A percentile compares a stretch with the other conserved stretches of the same genome.
phyloP scores from a whole-genome alignment of 148 eudicot species.

The Nyssa sinensis region DNA sequence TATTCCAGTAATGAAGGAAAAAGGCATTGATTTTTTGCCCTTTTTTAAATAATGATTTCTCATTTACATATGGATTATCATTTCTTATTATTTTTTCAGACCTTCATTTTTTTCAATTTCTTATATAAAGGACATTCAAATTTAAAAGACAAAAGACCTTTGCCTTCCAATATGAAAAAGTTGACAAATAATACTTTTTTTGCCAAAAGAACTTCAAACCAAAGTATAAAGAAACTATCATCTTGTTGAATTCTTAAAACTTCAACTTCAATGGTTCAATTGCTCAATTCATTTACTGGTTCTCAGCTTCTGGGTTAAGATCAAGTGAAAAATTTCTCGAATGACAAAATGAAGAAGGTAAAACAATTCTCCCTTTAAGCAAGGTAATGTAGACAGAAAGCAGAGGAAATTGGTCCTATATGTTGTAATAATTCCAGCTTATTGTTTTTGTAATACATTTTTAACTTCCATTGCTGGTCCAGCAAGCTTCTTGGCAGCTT shows the following conservation, averaged over 20 bases:
- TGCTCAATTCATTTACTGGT: neutral
- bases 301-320: neutral
- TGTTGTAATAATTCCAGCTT: neutral
- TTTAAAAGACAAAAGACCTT: neutral
- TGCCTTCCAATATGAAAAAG: conserved; percentile 16
- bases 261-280: neutral
- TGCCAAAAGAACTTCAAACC: conserved; percentile 1
- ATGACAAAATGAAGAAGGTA: neutral
- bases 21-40: too few relatives aligned
- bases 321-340: conserved; percentile 3
- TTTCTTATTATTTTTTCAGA: too few relatives aligned
- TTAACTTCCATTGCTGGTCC: neutral
- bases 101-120: neutral
- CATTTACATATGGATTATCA: neutral
- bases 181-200: conserved; percentile 7
- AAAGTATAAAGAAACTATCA: conserved; percentile 4
- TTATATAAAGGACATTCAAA: neutral
- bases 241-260: neutral
- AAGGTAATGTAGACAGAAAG: too few relatives aligned
- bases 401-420: neutral
- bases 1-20: too few relatives aligned
- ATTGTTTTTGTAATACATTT: neutral
- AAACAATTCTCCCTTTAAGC: neutral
- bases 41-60: neutral
- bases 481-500: neutral